These are phyloP conservation scores for Aspergillus alliaceus DNA, from an alignment of 2,329 filamentous ascomycete genomes.

Conservation along the genomic window DNA sequence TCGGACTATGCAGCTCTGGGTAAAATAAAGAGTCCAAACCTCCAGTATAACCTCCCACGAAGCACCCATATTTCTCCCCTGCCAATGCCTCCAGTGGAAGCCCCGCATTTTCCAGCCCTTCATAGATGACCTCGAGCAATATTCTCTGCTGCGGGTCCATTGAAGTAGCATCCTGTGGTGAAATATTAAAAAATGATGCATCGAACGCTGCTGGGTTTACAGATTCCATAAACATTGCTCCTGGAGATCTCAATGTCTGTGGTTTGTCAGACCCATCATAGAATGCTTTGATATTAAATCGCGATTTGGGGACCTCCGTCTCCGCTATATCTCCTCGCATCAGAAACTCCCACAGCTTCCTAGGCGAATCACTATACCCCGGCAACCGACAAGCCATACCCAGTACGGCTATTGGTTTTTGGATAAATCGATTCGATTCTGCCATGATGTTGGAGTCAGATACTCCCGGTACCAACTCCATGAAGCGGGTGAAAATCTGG, in stretches of 20 bases:
- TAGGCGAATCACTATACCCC: neutral
- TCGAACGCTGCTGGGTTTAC: conserved; percentile 10
- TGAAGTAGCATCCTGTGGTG: conserved; percentile 15
- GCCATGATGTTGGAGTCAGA: too few species aligned
- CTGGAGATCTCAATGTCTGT: neutral
- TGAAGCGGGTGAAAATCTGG: too few species aligned
- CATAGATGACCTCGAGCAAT: conserved; percentile 21
- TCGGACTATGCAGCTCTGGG: too few species aligned
- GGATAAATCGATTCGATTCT: too few species aligned
- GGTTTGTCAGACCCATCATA: conserved; percentile 7
- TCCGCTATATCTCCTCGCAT: neutral
- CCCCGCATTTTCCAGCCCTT: conserved; percentile 22
- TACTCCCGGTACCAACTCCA: too few species aligned
- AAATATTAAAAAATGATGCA: conserved; percentile 27
- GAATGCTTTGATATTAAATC: neutral
- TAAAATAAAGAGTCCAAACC: too few species aligned
- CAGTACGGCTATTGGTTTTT: too few species aligned
- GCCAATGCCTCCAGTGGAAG: conserved; percentile 4
- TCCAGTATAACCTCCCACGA: conserved; percentile 4
- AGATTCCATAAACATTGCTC: conserved; percentile 24
- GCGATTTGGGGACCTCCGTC: neutral
- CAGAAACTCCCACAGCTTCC: conserved; percentile 13
- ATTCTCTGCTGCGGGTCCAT: conserved; percentile 22
- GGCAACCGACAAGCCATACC: conserved; percentile 15
- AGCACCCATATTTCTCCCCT: neutral